phyloP scores from a whole-genome alignment of 352 stramenopile genomes.

The Globisporangium uncinulatum region DNA sequence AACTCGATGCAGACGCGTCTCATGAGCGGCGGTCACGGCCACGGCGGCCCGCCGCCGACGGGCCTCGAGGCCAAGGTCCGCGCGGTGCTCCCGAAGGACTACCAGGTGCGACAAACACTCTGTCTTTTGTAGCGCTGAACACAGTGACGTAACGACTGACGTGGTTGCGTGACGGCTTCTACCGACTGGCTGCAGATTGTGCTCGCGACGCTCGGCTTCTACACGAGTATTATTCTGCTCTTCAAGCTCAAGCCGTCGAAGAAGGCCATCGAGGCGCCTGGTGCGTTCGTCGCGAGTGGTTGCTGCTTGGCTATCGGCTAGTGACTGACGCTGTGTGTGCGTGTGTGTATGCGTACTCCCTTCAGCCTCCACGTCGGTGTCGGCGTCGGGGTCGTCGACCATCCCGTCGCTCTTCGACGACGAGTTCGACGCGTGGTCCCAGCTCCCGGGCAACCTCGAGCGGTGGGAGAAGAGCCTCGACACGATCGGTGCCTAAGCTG shows the following conservation, averaged over 20 bases:
- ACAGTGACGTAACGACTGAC: background rate
- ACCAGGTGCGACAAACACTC: constrained; percentile 47
- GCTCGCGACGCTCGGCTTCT: constrained; percentile 74
- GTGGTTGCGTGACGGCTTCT: too few species aligned
- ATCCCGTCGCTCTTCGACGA: constrained; percentile 84
- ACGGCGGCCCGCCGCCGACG: constrained; percentile 49
- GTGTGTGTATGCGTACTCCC: background rate
- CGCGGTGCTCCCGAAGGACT: constrained; percentile 77
- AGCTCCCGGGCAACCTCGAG: constrained; percentile 77
- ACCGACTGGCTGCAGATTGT: constrained; percentile 47
- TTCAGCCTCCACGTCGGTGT: constrained; percentile 26
- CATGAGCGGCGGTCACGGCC: constrained; percentile 66
- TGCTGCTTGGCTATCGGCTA: background rate
- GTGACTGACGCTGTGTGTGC: background rate
- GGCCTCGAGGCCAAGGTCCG: constrained; percentile 84
- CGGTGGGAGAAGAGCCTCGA: constrained; percentile 88
- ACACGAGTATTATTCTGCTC: constrained; percentile 71
- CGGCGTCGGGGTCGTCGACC: constrained; percentile 33
- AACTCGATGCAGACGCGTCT: constrained; percentile 56
- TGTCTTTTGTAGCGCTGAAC: background rate
- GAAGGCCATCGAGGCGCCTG: constrained; percentile 55
- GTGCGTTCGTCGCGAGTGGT: constrained; percentile 16
- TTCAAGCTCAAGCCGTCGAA: constrained; percentile 85
- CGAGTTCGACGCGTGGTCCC: constrained; percentile 83
- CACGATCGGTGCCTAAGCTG: constrained; percentile 71